Conservation (phyloP, 352 stramenopile genomes). For the Globisporangium okanoganense region DNA sequence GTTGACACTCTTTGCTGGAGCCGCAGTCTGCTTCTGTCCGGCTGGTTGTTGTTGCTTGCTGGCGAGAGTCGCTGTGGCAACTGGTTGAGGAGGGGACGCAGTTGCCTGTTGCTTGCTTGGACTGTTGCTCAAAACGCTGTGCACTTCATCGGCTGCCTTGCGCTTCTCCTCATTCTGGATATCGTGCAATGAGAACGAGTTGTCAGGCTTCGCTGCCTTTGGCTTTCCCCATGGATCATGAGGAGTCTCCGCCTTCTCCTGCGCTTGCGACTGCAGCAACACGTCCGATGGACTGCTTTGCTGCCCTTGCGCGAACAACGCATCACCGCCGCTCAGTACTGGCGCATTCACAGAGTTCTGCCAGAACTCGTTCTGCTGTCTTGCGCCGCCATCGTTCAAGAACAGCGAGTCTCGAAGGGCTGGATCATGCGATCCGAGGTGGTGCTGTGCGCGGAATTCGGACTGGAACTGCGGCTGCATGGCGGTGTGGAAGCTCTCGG, state of each 20-base stretch:
- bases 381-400: slow-evolving; percentile 17
- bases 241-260: slow-evolving; percentile 15
- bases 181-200: slow-evolving; percentile 28
- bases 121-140: background rate
- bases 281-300: background rate
- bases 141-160: slow-evolving; percentile 20
- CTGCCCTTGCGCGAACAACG: slow-evolving; percentile 7
- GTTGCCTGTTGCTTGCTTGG: slow-evolving; percentile 1
- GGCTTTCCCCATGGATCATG: slow-evolving; percentile 33
- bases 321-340: background rate
- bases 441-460: slow-evolving; percentile 40
- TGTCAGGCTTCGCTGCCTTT: slow-evolving; percentile 15
- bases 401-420: slow-evolving; percentile 29
- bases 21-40: slow-evolving; percentile 2
- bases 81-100: slow-evolving; percentile 11
- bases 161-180: slow-evolving; percentile 49
- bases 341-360: slow-evolving; percentile 5
- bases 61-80: background rate
- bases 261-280: slow-evolving; percentile 1
- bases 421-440: slow-evolving; percentile 21
- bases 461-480: slow-evolving; percentile 54
- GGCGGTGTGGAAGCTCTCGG: slow-evolving; percentile 28
- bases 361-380: slow-evolving; percentile 20
- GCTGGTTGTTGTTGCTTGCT: slow-evolving; percentile 15
- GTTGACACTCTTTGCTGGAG: slow-evolving; percentile 15